Evolutionary conservation across 768 basidiomycete genomes (phyloP), one percentile per base, ranked within the genome.

Genomic region (Hypholoma sublateritium): DNA sequence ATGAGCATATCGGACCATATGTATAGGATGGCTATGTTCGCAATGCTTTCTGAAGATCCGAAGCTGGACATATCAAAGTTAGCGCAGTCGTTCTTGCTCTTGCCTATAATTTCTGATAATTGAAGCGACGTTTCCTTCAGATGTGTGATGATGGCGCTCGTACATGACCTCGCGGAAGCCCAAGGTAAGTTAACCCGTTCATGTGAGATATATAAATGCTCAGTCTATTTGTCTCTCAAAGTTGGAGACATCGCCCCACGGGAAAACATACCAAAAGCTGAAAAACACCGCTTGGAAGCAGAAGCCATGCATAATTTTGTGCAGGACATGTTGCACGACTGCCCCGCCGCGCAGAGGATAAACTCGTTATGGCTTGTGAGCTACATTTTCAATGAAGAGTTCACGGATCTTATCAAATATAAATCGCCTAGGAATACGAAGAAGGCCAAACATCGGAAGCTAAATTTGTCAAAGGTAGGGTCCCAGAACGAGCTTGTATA

Each of bases 141-240:
- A 79, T 92, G 89, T 57, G 87, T 91, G 13, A 88, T 95, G 91
- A 88, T 98, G 82, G 85, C 85, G 17, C 62, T 96, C 35, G 92
- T 97, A 13, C 96, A 99, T 66, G 96, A 99, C 72, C 82, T 99
- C 13, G 95, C 95, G 5, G 96, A 99, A 71, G 96, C 96, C 1
- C 90, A 94, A 79, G 89, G 92, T 88, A 35, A 7, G 28, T 21
- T 6, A 36, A 37, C 25, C 19, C 39, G 24, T 9, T 32, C 44
- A 37, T 21, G 0, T 24, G 49, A 53, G 41, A 41, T 34, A 32
- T 21, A 13, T 17, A 7, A 5, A 41, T 32, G 37, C 28, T n/a
- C 9, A 34, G 16, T 46, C 41, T 13, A 32, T 25, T 24, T 51
- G 35, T 21, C 3, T 5, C 4, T n/a, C 32, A 49, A 65, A 87